These are phyloP conservation scores for Encephalitozoon romaleae DNA, from an alignment of 371 early-diverging fungal genomes.

Conservation along the genomic window DNA sequence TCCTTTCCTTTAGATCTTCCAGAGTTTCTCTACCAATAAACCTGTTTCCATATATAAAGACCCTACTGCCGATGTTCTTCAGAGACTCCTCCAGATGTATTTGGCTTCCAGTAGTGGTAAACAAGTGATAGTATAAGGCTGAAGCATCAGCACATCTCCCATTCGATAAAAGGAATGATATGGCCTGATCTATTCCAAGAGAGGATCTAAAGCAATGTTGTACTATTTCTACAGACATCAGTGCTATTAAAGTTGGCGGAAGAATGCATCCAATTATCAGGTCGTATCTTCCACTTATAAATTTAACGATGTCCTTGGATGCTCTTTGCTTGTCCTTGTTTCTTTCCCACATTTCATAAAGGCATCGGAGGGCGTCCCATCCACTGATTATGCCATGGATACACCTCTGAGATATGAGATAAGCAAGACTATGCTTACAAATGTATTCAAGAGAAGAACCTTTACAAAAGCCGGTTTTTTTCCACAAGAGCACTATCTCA, in stretches of 20 bases:
- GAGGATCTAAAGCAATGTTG: neutral
- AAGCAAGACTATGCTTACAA: neutral
- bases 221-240: neutral
- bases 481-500: neutral
- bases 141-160: neutral
- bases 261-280: neutral
- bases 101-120: neutral
- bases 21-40: neutral
- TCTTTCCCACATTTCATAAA: neutral
- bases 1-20: neutral
- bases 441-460: neutral
- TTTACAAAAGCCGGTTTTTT: neutral
- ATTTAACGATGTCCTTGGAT: neutral
- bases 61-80: neutral
- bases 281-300: neutral
- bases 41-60: neutral
- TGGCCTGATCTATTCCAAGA: neutral
- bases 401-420: neutral
- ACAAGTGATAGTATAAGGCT: neutral
- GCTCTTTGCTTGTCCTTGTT: neutral
- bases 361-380: neutral
- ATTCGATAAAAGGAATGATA: neutral
- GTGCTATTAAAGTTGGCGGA: neutral
- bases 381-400: neutral
- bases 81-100: neutral